Evolutionary conservation across 768 basidiomycete genomes (phyloP).

Genomic region (Leccinum barrowsii): DNA sequence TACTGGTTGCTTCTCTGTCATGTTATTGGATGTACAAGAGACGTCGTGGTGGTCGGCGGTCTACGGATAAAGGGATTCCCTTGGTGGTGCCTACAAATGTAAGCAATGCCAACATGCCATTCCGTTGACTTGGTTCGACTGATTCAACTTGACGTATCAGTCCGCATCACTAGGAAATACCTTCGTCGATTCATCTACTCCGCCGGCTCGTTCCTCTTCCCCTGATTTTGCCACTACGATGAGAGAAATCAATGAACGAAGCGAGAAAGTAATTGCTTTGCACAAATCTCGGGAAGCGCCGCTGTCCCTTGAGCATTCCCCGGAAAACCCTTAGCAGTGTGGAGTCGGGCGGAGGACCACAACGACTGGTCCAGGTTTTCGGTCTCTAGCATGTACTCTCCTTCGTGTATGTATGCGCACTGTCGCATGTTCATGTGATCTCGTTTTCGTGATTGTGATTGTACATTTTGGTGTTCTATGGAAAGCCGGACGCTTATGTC

Average conservation of each 20-base stretch:
- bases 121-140: background rate
- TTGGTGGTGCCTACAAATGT: background rate
- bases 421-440: too few species aligned
- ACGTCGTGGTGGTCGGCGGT: background rate
- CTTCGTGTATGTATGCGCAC: too few species aligned
- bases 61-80: background rate
- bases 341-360: too few species aligned
- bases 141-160: background rate
- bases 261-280: background rate
- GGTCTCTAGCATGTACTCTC: too few species aligned
- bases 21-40: background rate
- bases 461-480: too few species aligned
- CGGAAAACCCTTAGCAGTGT: too few species aligned
- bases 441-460: too few species aligned
- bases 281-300: too few species aligned
- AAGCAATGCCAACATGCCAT: background rate
- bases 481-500: too few species aligned
- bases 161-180: background rate
- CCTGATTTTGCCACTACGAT: background rate
- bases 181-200: background rate
- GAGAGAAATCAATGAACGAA: background rate
- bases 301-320: too few species aligned
- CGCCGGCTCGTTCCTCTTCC: background rate
- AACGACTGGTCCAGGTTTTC: too few species aligned
- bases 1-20: background rate